Evolutionary conservation across 164 flowering plant species (phyloP).

Genomic region (Nymphaea thermarum): DNA sequence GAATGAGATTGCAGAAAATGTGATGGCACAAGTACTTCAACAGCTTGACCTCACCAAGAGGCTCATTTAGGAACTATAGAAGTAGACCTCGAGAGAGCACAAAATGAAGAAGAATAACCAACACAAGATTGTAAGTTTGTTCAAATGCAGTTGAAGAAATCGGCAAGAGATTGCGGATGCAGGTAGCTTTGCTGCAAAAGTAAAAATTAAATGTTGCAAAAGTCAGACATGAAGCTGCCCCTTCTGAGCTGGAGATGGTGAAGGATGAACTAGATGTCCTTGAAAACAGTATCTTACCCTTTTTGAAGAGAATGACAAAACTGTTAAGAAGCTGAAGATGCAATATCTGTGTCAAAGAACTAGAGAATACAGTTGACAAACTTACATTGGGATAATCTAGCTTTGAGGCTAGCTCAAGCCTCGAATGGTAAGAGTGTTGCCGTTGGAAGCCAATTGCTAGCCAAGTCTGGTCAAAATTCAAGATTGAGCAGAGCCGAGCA

Average conservation of each 20-base stretch:
- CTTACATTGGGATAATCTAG: constrained; percentile 44
- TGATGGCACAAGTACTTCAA: constrained; percentile 38
- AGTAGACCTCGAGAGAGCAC: constrained; percentile 72
- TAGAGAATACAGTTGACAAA: constrained; percentile 66
- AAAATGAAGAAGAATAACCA: constrained; percentile 75
- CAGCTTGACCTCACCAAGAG: constrained; percentile 67
- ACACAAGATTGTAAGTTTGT: constrained; percentile 9
- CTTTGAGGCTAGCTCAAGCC: too few relatives aligned
- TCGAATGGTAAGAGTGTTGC: too few relatives aligned
- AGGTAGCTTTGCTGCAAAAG: constrained; percentile 72
- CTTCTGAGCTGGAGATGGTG: constrained; percentile 52
- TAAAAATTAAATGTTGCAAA: constrained; percentile 82
- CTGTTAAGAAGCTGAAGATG: constrained; percentile 52
- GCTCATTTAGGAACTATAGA: constrained; percentile 59
- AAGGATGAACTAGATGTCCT: constrained; percentile 56
- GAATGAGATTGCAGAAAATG: constrained; percentile 57
- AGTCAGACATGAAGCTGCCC: constrained; percentile 54
- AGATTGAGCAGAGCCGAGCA: too few relatives aligned
- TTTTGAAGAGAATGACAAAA: constrained; percentile 41
- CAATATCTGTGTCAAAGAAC: constrained; percentile 50
- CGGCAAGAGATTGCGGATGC: constrained; percentile 76
- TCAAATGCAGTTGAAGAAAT: constrained; percentile 43
- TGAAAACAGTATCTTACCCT: constrained; percentile 36
- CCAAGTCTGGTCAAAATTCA: too few relatives aligned
- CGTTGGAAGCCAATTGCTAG: too few relatives aligned